phyloP scores from a whole-genome alignment of 768 basidiomycete genomes.

The Leucocoprinus leucothites region DNA sequence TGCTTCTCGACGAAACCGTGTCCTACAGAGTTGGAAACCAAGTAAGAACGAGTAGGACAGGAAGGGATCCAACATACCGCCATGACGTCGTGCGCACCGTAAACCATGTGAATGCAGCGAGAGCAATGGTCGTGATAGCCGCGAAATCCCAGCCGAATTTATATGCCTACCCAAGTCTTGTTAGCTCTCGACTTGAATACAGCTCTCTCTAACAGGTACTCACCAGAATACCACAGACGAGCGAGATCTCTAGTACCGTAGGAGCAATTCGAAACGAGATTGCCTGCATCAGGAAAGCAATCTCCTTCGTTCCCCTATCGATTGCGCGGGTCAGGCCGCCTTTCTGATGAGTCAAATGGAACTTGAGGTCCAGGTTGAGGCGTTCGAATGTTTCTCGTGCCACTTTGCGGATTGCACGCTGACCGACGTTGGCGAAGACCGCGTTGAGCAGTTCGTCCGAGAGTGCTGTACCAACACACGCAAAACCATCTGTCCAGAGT shows the following conservation, averaged over 20 bases:
- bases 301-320: no score
- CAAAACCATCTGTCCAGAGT: conserved; percentile 72
- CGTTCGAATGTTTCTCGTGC: conserved; percentile 98
- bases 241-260: no score
- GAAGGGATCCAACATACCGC: conserved; percentile 78
- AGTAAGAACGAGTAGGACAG: no score
- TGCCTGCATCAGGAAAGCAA: no score
- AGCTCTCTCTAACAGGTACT: no score
- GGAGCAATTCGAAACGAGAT: no score
- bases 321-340: conserved; percentile 92
- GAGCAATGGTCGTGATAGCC: conserved; percentile 78
- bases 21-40: no score
- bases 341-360: conserved; percentile 93
- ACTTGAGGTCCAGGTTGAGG: conserved; percentile 84
- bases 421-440: conserved; percentile 93
- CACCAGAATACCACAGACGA: conserved; percentile 94
- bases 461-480: conserved; percentile 84
- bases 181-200: neutral
- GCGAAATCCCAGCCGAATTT: conserved; percentile 99
- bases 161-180: conserved; percentile 62
- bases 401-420: conserved; percentile 92
- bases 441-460: conserved; percentile 93
- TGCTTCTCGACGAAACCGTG: no score
- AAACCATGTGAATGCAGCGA: conserved; percentile 94
- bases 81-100: no score